Conservation (phyloP, 202 grass and related monocot species). For the Digitaria exilis region DNA sequence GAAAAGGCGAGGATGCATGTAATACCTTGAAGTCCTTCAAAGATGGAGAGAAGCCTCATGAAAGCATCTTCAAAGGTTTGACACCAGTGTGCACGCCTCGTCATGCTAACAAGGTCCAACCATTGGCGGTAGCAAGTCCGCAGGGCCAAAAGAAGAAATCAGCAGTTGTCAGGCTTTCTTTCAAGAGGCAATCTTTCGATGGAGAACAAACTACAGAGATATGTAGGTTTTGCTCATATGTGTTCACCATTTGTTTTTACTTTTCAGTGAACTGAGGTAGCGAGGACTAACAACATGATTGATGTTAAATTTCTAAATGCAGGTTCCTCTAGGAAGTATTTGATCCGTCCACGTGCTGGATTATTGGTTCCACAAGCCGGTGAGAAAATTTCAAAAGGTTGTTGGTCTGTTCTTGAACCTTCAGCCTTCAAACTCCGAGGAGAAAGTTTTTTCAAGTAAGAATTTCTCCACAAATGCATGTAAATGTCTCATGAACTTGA, state of each 20-base stretch:
- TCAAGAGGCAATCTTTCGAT: slow-evolving; percentile 91
- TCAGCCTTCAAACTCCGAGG: slow-evolving; percentile 80
- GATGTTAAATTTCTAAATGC: slow-evolving; percentile 22
- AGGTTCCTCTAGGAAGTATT: slow-evolving; percentile 84
- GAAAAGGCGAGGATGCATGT: slow-evolving; percentile 57
- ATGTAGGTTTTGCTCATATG: slow-evolving; percentile 49
- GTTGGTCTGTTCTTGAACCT: slow-evolving; percentile 87
- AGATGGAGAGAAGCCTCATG: slow-evolving; percentile 64
- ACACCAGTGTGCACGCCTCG: slow-evolving; percentile 82
- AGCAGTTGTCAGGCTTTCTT: slow-evolving; percentile 80
- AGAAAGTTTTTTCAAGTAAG: slow-evolving; percentile 92
- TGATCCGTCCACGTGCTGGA: slow-evolving; percentile 77
- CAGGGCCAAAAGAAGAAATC: slow-evolving; percentile 75
- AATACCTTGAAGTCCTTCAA: slow-evolving; percentile 47
- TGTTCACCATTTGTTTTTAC: neutral
- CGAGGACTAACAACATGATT: neutral
- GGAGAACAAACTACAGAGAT: slow-evolving; percentile 93
- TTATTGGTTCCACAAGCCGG: slow-evolving; percentile 61
- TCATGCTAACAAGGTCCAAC: slow-evolving; percentile 72
- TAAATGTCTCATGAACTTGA: slow-evolving; percentile 15
- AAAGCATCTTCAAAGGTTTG: slow-evolving; percentile 63
- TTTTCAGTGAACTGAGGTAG: neutral
- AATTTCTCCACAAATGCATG: neutral
- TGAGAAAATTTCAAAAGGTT: slow-evolving; percentile 68
- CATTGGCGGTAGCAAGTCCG: slow-evolving; percentile 58